A percentile compares a stretch with the other conserved stretches of the same genome.
Conservation (phyloP, 2,329 filamentous ascomycete species). For the Cytospora piceae region DNA sequence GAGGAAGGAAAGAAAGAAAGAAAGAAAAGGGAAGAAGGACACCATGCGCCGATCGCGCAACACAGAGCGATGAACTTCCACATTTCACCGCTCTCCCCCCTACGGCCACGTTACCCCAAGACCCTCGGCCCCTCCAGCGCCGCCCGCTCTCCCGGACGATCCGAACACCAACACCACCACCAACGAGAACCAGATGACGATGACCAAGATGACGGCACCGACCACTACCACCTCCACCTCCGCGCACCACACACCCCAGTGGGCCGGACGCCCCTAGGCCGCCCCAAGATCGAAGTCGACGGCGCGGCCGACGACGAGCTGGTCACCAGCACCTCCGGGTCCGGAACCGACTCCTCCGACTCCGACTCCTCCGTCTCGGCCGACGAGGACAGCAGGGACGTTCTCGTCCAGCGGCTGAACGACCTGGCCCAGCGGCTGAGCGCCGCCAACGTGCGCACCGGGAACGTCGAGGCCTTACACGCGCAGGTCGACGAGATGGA, state of each 20-base stretch:
- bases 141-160: constrained; percentile 16
- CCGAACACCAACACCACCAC: not conserved
- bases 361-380: constrained; percentile 27
- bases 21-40: not conserved
- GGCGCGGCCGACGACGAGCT: constrained; percentile 30
- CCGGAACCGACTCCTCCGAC: constrained; percentile 3
- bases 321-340: not conserved
- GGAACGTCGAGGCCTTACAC: constrained; percentile 44
- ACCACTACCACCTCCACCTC: constrained; percentile 4
- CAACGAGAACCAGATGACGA: not conserved
- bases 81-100: constrained; percentile 40
- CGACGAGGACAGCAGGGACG: constrained; percentile 46
- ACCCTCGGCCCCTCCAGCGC: constrained; percentile 28
- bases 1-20: not conserved
- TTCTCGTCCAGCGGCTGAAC: constrained; percentile 50
- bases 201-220: not conserved
- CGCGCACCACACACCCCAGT: constrained; percentile 6
- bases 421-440: constrained; percentile 45
- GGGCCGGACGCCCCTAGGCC: constrained; percentile 6
- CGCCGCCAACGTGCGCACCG: constrained; percentile 35
- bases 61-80: constrained; percentile 37
- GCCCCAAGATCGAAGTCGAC: constrained; percentile 31
- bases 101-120: constrained; percentile 38
- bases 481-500: constrained; percentile 51
- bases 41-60: constrained; percentile 29